Base-by-base conservation (phyloP, 1,139 yeast species). In the Meyerozyma elateridarum region DNA sequence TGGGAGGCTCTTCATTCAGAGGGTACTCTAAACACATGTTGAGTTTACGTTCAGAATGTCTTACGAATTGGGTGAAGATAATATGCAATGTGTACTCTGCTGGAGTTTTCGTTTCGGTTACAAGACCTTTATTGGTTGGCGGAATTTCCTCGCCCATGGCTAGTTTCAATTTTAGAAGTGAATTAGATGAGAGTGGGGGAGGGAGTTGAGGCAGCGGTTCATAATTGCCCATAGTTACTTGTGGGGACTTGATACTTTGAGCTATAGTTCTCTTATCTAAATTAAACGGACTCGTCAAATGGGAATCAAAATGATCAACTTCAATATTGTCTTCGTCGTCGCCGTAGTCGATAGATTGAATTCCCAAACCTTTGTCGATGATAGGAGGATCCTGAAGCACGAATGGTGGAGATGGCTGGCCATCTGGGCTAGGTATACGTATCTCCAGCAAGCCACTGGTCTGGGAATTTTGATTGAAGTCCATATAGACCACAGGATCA, bases 61-160 rank as follows among this genome's bases (percentile, higher is more conserved):
- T 79, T 8, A 93, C 95, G 61, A 93, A 91, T 59, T 88, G 95
- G 3, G 98, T 87, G 54, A 93, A 93, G 25, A 93, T 70, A 20
- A 93, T 88, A 56, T 93, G 97, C 37, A 91, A 64, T 0, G 98
- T 93, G 52, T 91, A 91, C 48, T 89, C 97, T 0, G 96, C 85
- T 0, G 96, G 93, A 19, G 87, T 78, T 49, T 85, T 85, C 53
- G 72, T 65, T 38, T 77, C 84, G 0, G 84, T 74, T 6, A 82
- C 83, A 44, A 76, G 52, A 18, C 64, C 68, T 41, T 61, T 66
- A 24, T 79, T 52, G 37, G 59, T 46, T 8, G 54, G 42, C 13
- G 56, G 46, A 32, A 58, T 54, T 33, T 61, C 69, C 32, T 63
- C 68, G 4, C 64, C 64, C 30, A 57, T 58, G 5, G 56, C 27